Percentiles rank a stretch among this genome's conserved stretches.
Evolutionary conservation across 148 eudicot species (phyloP).

Genomic region (Vaccinium corymbosum): DNA sequence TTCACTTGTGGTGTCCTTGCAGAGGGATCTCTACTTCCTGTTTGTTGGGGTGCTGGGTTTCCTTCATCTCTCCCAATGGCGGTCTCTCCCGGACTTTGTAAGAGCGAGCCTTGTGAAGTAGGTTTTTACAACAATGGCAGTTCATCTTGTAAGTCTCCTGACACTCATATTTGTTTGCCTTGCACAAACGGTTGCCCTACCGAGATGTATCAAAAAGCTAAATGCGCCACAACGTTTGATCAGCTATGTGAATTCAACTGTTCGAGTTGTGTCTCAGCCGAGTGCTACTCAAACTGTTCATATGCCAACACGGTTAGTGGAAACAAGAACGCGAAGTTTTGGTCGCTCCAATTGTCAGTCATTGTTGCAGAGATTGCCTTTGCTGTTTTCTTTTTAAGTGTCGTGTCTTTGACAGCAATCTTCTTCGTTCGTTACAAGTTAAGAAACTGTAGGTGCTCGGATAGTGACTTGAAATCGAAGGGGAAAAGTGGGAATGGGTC

Average conservation of each 20-base stretch:
- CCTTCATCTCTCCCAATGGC: conserved; percentile 66
- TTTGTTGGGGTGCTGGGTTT: conserved; percentile 83
- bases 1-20: conserved; percentile 77
- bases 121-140: conserved; percentile 53
- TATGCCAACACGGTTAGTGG: conserved; percentile 17
- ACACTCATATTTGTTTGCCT: conserved; percentile 60
- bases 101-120: conserved; percentile 36
- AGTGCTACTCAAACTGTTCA: conserved; percentile 58
- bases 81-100: conserved; percentile 65
- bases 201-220: conserved; percentile 46
- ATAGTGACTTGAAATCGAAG: conserved; percentile 28
- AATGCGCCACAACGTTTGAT: conserved; percentile 44
- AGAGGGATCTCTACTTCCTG: conserved; percentile 41
- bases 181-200: conserved; percentile 56
- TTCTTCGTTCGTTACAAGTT: conserved; percentile 65
- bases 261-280: conserved; percentile 53
- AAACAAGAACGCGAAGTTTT: conserved; percentile 47
- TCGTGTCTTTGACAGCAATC: conserved; percentile 49
- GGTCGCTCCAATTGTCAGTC: conserved; percentile 68
- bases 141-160: conserved; percentile 47
- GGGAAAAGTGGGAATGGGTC: conserved; percentile 30
- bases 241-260: conserved; percentile 58
- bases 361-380: conserved; percentile 68
- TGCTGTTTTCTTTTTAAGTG: conserved; percentile 51
- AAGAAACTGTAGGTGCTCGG: conserved; percentile 65